These are phyloP conservation scores for Hypoxylon crocopeplum DNA, from an alignment of 495 filamentous ascomycete species.

Conservation along the genomic window DNA sequence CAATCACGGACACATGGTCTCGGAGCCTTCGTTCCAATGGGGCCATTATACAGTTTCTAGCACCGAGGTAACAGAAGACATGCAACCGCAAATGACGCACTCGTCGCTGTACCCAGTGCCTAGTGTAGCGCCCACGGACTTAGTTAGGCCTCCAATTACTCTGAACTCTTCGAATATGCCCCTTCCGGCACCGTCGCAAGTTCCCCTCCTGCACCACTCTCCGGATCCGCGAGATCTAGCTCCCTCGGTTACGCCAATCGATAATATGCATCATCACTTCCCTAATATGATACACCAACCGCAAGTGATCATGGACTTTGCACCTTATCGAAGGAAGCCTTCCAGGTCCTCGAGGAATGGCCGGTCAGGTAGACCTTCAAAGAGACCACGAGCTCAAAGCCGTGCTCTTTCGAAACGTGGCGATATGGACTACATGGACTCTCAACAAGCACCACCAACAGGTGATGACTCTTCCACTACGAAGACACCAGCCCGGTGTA, in stretches of 20 bases:
- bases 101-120: conserved; percentile 25
- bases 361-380: conserved; percentile 33
- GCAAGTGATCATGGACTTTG: conserved; percentile 26
- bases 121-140: conserved; percentile 27
- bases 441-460: conserved; percentile 30
- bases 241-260: conserved; percentile 27
- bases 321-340: conserved; percentile 29
- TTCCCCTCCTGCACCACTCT: conserved; percentile 30
- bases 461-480: conserved; percentile 28
- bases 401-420: conserved; percentile 34
- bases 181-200: conserved; percentile 28
- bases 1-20: conserved; percentile 32
- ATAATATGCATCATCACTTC: conserved; percentile 33
- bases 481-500: conserved; percentile 23
- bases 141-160: conserved; percentile 29
- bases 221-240: conserved; percentile 32
- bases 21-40: conserved; percentile 38
- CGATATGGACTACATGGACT: conserved; percentile 24
- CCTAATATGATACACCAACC: conserved; percentile 30
- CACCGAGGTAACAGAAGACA: conserved; percentile 29
- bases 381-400: conserved; percentile 37
- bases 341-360: conserved; percentile 24
- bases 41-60: conserved; percentile 40
- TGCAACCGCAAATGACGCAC: conserved; percentile 25
- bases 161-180: conserved; percentile 27